Evolutionary conservation across 1,284 basidiomycete genomes (phyloP), one percentile per base, ranked within the genome.

Genomic region (Pseudozyma thailandica): DNA sequence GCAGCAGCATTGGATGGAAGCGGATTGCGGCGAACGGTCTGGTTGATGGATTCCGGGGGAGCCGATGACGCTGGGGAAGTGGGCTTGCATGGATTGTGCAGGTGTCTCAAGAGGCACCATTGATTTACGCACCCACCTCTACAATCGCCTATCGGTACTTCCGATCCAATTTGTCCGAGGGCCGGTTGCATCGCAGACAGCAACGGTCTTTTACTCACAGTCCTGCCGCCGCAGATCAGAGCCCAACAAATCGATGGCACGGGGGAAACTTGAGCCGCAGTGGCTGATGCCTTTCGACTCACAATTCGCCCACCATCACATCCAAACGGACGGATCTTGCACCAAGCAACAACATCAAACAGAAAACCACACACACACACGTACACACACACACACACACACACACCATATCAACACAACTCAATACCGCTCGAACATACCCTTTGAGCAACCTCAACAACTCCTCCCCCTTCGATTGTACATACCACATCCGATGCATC

Each of bases 401-500:
- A 35, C 31, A 44, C 28, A 35, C 10, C 31, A 23, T 25, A 42
- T 20, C 23, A 35, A 23, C 28, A 55, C 37, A 37, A 35, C 45
- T 41, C 37, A 41, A 23, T 41, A 52, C 31, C 49, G 28, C 35
- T 45, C 27, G 15, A 25, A 33, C 39, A 53, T 45, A 21, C 26
- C 25, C 43, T 37, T 21, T 21, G 25, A n/a, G 26, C 26, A n/a
- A 23, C 6, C 33, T 21, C 31, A 46, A 5, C 47, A 49, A 18
- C 26, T 37, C 27, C 23, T 23, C 49, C 42, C 21, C 28, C 28
- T 23, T 27, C 13, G n/a, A 35, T 7, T 58, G 56, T 58, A 58
- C 43, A 58, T 58, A 58, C n/a, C 56, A 51, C 15, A 35, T 44
- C 41, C 47, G 38, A 57, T 50, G 54, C 54, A 57, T 57, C 54